Conservation (phyloP, 306 rosid species). For the Dryas alaskensis region DNA sequence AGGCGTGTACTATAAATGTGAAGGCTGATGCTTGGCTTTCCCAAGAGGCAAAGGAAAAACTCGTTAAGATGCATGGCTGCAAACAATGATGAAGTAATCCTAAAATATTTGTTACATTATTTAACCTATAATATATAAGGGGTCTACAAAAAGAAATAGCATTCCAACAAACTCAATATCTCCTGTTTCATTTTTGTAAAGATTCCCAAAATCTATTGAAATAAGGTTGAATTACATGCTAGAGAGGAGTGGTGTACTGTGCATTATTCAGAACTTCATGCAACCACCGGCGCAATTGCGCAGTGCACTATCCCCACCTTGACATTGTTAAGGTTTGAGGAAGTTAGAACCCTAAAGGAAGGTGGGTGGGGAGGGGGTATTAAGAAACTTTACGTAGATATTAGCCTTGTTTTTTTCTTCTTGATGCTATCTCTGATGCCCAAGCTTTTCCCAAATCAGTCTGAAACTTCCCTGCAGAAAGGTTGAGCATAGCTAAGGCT, state of each 20-base stretch:
- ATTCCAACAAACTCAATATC: too few relatives aligned
- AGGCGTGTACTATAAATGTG: too few relatives aligned
- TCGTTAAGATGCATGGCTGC: too few relatives aligned
- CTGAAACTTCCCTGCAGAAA: conserved; percentile 72
- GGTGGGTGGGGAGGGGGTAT: background rate
- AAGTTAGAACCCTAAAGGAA: background rate
- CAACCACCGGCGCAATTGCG: too few relatives aligned
- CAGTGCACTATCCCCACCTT: background rate
- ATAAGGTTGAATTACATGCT: background rate
- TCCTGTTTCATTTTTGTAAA: too few relatives aligned
- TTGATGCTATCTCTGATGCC: conserved; percentile 78
- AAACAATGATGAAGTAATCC: too few relatives aligned
- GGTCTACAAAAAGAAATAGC: too few relatives aligned
- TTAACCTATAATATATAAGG: too few relatives aligned
- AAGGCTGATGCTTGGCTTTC: too few relatives aligned
- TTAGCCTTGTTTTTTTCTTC: conserved; percentile 55
- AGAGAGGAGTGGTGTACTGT: background rate
- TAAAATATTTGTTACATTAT: too few relatives aligned
- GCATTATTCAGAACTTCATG: background rate
- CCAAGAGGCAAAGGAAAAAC: too few relatives aligned
- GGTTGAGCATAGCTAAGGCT: background rate
- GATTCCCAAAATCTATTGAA: too few relatives aligned
- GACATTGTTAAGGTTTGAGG: background rate
- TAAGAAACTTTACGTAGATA: background rate
- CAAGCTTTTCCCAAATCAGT: conserved; percentile 85